Base-by-base conservation (phyloP, 2,329 filamentous ascomycete genomes). In the Periconia digitata region DNA sequence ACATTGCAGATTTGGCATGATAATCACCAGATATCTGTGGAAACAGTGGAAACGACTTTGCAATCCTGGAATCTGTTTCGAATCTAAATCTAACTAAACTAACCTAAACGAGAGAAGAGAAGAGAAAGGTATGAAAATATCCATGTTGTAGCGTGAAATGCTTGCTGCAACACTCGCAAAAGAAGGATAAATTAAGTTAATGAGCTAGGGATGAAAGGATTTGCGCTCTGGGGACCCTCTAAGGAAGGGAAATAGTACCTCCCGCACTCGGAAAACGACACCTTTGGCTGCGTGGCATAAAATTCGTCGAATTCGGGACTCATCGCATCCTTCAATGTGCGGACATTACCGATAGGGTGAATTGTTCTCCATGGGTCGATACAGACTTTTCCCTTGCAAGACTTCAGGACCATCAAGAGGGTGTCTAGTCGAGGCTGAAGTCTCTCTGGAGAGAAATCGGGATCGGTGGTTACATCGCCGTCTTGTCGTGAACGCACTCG, bases 331-430 rank as follows among this genome's bases (percentile, higher is more conserved):
- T 67, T 59, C 2, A 86, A 67, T 20, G 64, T 80, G 17, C 65
- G 58, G 1, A 85, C 82, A 24, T 76, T 66, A 2, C 78, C 79
- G 1, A 66, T 67, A 0, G 82, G 82, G 54, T 85, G 82, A 2
- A 86, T 67, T 2, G 74, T 73, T 13, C 70, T 69, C 84, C 84
- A 86, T 0, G 84, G 84, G 20, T 76, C 66, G 3, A 76, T 69
- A 56, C 84, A 86, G 0, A 74, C 72, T 8, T 70, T 55, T 8
- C 75, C 79, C 58, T 79, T 79, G 66, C 84, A 86, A 3, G 80
- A 80, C 68, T 86, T 86, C 21, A 84, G 72, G 1, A 85, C 79
- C 50, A 86, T 70, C 40, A 85, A 72, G 1, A 86, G 72, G 2
- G 81, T 71, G 51, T 86, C 83, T 0, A 87, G 54, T 5, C 63